Percentiles rank a stretch among this genome's conserved stretches.
phyloP scores from a whole-genome alignment of 305 asterid species.

The Fraxinus sp. region DNA sequence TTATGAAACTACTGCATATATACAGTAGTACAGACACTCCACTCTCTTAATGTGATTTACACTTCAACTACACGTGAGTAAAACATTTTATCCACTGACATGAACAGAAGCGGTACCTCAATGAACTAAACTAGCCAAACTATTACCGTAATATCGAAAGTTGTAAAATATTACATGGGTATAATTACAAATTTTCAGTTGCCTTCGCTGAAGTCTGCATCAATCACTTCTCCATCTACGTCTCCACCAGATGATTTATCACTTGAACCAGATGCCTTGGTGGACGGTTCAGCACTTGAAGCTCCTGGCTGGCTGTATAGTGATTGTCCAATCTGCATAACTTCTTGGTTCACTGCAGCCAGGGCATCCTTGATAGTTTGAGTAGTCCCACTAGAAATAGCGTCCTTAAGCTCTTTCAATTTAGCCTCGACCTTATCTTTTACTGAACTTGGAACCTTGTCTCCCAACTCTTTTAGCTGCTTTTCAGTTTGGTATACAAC shows the following conservation, averaged over 20 bases:
- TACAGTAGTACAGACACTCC: background rate
- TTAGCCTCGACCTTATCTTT: conserved; percentile 61
- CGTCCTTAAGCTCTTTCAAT: conserved; percentile 51
- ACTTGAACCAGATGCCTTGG: conserved; percentile 25
- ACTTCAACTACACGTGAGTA: background rate
- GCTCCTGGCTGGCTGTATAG: conserved; percentile 68
- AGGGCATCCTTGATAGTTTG: conserved; percentile 66
- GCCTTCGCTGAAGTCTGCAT: conserved; percentile 77
- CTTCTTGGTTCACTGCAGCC: conserved; percentile 75
- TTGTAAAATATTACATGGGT: background rate
- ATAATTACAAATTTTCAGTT: conserved; percentile 19
- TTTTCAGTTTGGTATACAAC: conserved; percentile 68
- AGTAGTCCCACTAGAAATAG: conserved; percentile 45
- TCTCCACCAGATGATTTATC: conserved; percentile 41
- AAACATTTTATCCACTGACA: background rate
- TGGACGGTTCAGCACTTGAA: conserved; percentile 39
- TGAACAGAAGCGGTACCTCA: background rate
- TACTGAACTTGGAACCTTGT: conserved; percentile 54
- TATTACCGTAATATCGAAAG: background rate
- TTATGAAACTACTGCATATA: background rate
- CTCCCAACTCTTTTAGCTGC: conserved; percentile 74
- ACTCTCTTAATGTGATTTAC: background rate
- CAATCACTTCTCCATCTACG: conserved; percentile 65
- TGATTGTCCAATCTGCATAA: conserved; percentile 79
- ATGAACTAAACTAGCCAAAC: background rate